Evolutionary conservation across 2,329 filamentous ascomycete genomes (phyloP), one percentile per base, ranked within the genome.

Genomic region (Sporothrix schenckii): DNA sequence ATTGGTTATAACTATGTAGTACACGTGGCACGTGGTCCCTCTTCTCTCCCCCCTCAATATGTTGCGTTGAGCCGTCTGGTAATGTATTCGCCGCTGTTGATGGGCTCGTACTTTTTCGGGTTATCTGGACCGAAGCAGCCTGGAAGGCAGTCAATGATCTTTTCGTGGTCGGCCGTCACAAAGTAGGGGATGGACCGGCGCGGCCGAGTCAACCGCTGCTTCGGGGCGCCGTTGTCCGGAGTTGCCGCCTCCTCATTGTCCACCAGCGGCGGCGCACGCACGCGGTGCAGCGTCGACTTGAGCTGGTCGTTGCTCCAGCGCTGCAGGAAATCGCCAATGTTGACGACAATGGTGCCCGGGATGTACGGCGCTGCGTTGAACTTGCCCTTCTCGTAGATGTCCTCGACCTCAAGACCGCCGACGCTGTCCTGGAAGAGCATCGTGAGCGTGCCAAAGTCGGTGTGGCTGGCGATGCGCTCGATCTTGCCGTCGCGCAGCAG

Each of bases 141-240:
- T 0, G 81, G 78, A 50, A 88, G 79, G 72, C 83, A 85, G 73
- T 86, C 83, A 69, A 88, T 84, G 16, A 84, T 73, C 1, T 82
- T 78, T 53, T 81, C 78, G 0, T 81, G 79, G 72, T 86, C 82
- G 0, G 86, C 84, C 6, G 80, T 78, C 49, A 88, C 80, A 72
- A 88, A 88, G 74, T 87, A 88, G 0, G 86, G 85, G 69, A 88
- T 88, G 3, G 86, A 88, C 85, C 85, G 87, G 13, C 86, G 79
- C 14, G 83, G 79, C 24, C 66, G 24, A 77, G 82, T 84, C 77
- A 84, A 0, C 4, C 58, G 58, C 39, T 44, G 58, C 16, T 39
- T 58, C 27, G 49, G n/a, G 16, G 14, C 16, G 10, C 24, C 58
- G 27, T 30, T 30, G 27, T 24, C 39, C 34, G 21, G 10, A 2